These are phyloP conservation scores for Gracilaria vermiculophylla DNA, from an alignment of 23 red algal genomes.

Conservation along the genomic window DNA sequence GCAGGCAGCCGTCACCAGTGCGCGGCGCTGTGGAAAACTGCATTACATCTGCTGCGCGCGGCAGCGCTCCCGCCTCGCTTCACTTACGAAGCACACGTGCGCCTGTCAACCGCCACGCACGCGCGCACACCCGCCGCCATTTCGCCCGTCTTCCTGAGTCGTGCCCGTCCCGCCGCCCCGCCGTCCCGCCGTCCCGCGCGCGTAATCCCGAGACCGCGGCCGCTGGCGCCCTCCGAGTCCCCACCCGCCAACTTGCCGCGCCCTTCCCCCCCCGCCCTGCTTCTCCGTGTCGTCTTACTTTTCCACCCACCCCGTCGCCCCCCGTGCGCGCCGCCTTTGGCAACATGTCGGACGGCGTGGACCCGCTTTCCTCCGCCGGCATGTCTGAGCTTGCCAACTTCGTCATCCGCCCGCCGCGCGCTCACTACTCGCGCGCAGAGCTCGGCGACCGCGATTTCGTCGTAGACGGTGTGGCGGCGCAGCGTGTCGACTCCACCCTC, in stretches of 20 bases:
- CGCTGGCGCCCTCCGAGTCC: background rate
- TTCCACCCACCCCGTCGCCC: background rate
- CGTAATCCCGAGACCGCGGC: background rate
- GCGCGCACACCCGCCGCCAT: background rate
- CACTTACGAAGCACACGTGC: background rate
- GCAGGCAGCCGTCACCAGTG: background rate
- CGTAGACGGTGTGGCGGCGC: conserved; percentile 14
- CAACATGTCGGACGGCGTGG: conserved; percentile 40
- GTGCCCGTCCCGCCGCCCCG: background rate
- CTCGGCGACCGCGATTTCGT: conserved; percentile 64
- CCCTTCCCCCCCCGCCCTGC: background rate
- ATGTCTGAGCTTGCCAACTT: conserved; percentile 71
- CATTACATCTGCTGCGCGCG: background rate
- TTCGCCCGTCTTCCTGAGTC: background rate
- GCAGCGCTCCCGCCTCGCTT: background rate
- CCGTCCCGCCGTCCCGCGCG: background rate
- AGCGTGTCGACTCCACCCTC: conserved; percentile 53
- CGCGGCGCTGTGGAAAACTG: background rate
- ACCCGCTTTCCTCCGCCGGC: conserved; percentile 59
- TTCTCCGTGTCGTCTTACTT: background rate
- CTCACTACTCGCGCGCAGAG: conserved; percentile 59
- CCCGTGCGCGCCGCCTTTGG: background rate
- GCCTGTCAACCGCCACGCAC: background rate
- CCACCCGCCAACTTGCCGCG: background rate
- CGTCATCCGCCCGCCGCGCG: conserved; percentile 83